Evolutionary conservation across 2,329 filamentous ascomycete genomes (phyloP), one percentile per base, ranked within the genome.

Genomic region (Raffaelea ambrosiae): DNA sequence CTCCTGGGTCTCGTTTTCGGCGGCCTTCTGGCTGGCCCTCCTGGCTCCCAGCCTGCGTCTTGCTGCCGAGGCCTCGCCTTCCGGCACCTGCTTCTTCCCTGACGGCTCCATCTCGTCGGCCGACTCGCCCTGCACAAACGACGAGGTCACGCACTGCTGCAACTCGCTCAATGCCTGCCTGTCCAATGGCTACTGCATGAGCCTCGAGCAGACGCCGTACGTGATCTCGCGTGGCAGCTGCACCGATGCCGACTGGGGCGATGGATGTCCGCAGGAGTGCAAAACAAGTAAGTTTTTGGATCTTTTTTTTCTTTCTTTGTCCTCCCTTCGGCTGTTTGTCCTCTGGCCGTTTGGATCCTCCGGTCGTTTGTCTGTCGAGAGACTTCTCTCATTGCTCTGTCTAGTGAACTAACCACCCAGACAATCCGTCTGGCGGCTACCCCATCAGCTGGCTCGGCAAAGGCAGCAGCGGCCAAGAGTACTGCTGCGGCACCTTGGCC

Each of bases 161-260:
- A 50, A 47, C 31, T 9, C 19, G 11, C 20, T 33, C 5, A 50
- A n/a, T 19, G 45, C 26, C 18, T 53, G 51, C 29, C 40, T 53
- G 16, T 48, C 49, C 4, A 48, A 20, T 4, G 52, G 52, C 23
- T 52, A 50, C 42, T 54, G 52, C 48, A 14, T 50, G 11, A 36
- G 35, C 31, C 41, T 26, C 13, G 48, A 47, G 48, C 38, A 45
- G 48, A 26, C 23, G 35, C 52, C 52, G 14, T 49, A 49, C 16
- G 35, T 52, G 7, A 11, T 54, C 2, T 46, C 48, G 38, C 52
- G 52, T 22, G 41, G 39, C 43, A 52, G 50, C 39, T 54, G 52
- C 42, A 54, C 52, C n/a, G 48, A 50, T 38, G 10, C n/a, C 14
- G 31, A 31, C 39, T 54, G 50, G 52, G 52, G 45, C 5, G n/a